Evolutionary conservation across 208 protist species (phyloP).

Genomic region (Novymonas esmeraldas): DNA sequence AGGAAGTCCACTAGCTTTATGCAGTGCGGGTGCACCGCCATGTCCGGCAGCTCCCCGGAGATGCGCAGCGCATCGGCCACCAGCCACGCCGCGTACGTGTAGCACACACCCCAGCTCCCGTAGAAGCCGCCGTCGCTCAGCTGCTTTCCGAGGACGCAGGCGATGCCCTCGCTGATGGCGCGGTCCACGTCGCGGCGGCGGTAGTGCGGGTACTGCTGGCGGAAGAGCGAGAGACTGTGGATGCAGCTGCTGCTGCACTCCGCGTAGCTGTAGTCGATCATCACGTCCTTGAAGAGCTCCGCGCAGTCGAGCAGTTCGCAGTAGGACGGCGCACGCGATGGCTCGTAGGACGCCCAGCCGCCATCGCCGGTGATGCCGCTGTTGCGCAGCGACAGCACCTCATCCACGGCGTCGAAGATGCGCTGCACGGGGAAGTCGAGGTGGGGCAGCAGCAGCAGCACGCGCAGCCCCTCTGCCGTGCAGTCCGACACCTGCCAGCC

Average conservation of each 20-base stretch:
- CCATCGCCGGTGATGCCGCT: constrained; percentile 65
- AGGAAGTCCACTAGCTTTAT: constrained; percentile 89
- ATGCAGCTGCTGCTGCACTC: constrained; percentile 97
- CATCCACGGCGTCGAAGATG: constrained; percentile 91
- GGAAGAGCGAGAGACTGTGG: constrained; percentile 93
- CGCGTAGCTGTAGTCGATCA: constrained; percentile 97
- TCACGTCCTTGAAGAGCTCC: constrained; percentile 97
- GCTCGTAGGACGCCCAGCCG: constrained; percentile 97
- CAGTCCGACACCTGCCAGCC: constrained; percentile 98
- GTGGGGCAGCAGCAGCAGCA: constrained; percentile 68
- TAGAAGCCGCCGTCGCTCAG: constrained; percentile 93
- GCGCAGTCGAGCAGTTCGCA: constrained; percentile 96
- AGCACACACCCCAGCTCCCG: constrained; percentile 97
- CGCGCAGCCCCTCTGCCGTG: constrained; percentile 96
- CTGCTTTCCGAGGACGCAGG: constrained; percentile 91
- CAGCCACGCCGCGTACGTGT: constrained; percentile 98
- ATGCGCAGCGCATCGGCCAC: constrained; percentile 91
- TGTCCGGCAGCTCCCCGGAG: constrained; percentile 71
- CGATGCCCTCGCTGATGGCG: constrained; percentile 88
- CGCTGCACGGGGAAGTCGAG: constrained; percentile 54
- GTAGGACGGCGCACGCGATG: constrained; percentile 83
- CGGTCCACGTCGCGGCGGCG: constrained; percentile 84
- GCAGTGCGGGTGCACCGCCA: constrained; percentile 79
- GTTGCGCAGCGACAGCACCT: constrained; percentile 96
- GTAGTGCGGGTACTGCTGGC: constrained; percentile 89